phyloP scores from a whole-genome alignment of 805 yeast genomes.

The Lipomyces sp. region DNA sequence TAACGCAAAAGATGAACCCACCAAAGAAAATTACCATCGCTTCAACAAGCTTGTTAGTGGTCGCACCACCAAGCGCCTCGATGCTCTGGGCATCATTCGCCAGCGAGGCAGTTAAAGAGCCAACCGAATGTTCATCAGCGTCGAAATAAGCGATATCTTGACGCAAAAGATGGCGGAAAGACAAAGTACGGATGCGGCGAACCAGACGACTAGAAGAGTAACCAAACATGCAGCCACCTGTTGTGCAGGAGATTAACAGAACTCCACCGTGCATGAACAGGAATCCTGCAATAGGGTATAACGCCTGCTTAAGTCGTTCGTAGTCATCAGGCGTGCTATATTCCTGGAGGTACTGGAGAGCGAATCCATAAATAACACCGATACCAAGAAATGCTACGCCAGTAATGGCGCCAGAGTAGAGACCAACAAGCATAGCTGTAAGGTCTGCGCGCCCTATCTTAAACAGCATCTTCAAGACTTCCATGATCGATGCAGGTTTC shows the following conservation, averaged over 20 bases:
- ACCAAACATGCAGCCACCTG: slow-evolving; percentile 34
- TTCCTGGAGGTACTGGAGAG: slow-evolving; percentile 25
- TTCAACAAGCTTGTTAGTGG: slow-evolving; percentile 42
- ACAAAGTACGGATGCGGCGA: slow-evolving; percentile 38
- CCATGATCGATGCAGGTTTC: slow-evolving; percentile 15
- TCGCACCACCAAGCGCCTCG: slow-evolving; percentile 42
- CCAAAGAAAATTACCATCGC: slow-evolving; percentile 48
- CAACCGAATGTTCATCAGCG: slow-evolving; percentile 39
- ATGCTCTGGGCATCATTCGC: slow-evolving; percentile 42
- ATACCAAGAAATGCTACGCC: slow-evolving; percentile 30
- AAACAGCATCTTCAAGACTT: slow-evolving; percentile 13
- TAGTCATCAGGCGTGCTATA: slow-evolving; percentile 24
- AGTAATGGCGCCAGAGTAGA: slow-evolving; percentile 29
- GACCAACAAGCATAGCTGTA: slow-evolving; percentile 17
- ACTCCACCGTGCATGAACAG: slow-evolving; percentile 28
- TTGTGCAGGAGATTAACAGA: slow-evolving; percentile 24
- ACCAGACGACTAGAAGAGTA: slow-evolving; percentile 36
- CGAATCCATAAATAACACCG: slow-evolving; percentile 22
- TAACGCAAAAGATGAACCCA: slow-evolving; percentile 49
- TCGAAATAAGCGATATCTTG: slow-evolving; percentile 44
- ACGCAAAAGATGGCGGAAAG: slow-evolving; percentile 39
- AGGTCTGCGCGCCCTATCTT: slow-evolving; percentile 21
- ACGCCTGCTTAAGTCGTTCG: slow-evolving; percentile 19
- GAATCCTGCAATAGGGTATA: slow-evolving; percentile 31
- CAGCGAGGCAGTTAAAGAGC: slow-evolving; percentile 39